These are phyloP conservation scores for Thymus mandschuricus DNA, from an alignment of 257 asterid species.

Conservation along the genomic window DNA sequence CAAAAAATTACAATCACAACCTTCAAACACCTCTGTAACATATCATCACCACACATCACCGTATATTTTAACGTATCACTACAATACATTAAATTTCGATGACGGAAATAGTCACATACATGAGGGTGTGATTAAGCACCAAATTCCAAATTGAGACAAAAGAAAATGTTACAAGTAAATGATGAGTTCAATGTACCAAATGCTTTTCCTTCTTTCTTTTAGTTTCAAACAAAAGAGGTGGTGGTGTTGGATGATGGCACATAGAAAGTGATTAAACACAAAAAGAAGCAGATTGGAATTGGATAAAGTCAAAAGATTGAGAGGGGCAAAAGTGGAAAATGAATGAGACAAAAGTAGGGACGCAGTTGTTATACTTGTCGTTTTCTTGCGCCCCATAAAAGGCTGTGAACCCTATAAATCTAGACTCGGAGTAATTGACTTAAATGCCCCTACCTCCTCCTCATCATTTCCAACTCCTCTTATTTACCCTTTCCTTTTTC, in stretches of 20 bases:
- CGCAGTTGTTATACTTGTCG: background rate
- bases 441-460: constrained; percentile 5
- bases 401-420: background rate
- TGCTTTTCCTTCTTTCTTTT: background rate
- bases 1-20: no score
- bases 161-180: background rate
- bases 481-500: no score
- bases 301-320: constrained; percentile 12
- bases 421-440: background rate
- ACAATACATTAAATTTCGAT: no score
- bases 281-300: no score
- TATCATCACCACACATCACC: no score
- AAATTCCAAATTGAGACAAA: background rate
- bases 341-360: constrained; percentile 26
- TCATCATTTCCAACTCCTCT: constrained; percentile 13
- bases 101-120: no score
- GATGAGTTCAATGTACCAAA: background rate
- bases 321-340: background rate
- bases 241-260: background rate
- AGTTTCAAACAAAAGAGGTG: no score
- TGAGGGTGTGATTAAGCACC: no score
- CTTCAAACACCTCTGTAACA: no score
- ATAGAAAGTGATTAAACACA: background rate
- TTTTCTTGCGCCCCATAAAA: constrained; percentile 7
- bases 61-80: no score